Evolutionary conservation across 139 green algal genomes (phyloP), one percentile per base, ranked within the genome.

Genomic region (Volvox africanus): DNA sequence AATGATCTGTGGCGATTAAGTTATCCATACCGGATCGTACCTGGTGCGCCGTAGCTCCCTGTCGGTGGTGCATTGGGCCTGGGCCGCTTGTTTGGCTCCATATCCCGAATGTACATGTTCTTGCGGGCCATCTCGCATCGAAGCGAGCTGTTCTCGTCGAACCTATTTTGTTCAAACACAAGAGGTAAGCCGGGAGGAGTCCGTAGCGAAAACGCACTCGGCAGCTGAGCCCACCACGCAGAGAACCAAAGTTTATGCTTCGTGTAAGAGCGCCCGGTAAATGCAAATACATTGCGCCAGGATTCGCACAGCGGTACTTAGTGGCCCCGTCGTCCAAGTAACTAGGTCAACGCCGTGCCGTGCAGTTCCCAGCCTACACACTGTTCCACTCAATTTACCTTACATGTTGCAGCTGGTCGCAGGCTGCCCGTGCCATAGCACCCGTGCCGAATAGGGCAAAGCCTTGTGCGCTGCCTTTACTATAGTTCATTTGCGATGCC

Each of bases 101-200:
- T 93, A 36, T 96, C 94, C 77, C 96, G 96, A 75, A 98, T 93
- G 93, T 97, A 98, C 95, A 96, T 97, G 93, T 96, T 96, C 91
- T 99, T 99, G 89, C 96, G 97, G 13, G 97, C 97, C 95, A 99
- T 97, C 93, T 99, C 97, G 20, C 93, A 95, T 16, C 97, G 93
- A 88, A 99, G 94, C 20, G 95, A 90, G 55, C 89, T 77, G 24
- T 62, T 82, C 22, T 97, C 95, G 68, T 97, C 96, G 93, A 98
- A 98, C 26, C 96, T 97, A 75, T 75, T 26, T 2, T 28, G 67
- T 12, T 24, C n/a, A 37, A 13, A 67, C 79, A 92, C 5, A 14
- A 2, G n/a, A n/a, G 28, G 75, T 69, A 88, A 37, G 44, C 44
- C 5, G 44, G 44, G 44, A 55, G 9, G 44, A 55, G 44, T 55